Conservation (phyloP, 1,284 basidiomycete species). For the Erythrobasidium hasegawianum region DNA sequence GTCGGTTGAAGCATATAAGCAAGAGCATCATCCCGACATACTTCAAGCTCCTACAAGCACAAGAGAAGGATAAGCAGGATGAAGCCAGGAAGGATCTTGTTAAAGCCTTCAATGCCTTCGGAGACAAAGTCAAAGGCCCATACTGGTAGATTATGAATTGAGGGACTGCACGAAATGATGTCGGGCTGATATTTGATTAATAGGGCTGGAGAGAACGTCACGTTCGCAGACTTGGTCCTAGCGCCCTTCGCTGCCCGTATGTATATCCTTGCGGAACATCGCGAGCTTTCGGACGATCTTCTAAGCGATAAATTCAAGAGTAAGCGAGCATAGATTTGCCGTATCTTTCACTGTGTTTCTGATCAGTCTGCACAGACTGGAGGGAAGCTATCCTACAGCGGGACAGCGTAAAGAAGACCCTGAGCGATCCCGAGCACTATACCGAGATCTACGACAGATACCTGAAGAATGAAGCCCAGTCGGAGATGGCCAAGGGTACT, state of each 20-base stretch:
- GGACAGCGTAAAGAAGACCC: constrained; percentile 56
- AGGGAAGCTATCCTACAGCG: constrained; percentile 53
- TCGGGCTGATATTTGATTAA: too few relatives aligned
- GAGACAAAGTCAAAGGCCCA: constrained; percentile 13
- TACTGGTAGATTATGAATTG: constrained; percentile 19
- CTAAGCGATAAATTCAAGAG: constrained; percentile 54
- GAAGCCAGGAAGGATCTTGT: constrained; percentile 34
- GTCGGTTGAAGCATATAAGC: constrained; percentile 21
- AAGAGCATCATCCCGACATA: constrained; percentile 46
- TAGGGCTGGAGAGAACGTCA: constrained; percentile 34
- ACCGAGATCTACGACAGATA: constrained; percentile 58
- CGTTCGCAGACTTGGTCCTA: constrained; percentile 36
- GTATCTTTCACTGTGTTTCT: not conserved
- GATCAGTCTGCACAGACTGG: constrained; percentile 48
- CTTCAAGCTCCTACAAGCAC: constrained; percentile 41
- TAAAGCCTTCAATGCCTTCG: constrained; percentile 32
- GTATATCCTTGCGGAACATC: constrained; percentile 50
- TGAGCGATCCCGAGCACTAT: constrained; percentile 56
- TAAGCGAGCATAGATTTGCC: not conserved
- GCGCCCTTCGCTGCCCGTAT: constrained; percentile 38
- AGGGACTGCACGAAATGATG: too few relatives aligned
- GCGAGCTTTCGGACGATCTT: constrained; percentile 55
- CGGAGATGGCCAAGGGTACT: constrained; percentile 60
- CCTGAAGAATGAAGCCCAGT: constrained; percentile 59
- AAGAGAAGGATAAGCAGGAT: constrained; percentile 34